Evolutionary conservation across 441 rosid species (phyloP).

Genomic region (Arabidopsis lyrata): DNA sequence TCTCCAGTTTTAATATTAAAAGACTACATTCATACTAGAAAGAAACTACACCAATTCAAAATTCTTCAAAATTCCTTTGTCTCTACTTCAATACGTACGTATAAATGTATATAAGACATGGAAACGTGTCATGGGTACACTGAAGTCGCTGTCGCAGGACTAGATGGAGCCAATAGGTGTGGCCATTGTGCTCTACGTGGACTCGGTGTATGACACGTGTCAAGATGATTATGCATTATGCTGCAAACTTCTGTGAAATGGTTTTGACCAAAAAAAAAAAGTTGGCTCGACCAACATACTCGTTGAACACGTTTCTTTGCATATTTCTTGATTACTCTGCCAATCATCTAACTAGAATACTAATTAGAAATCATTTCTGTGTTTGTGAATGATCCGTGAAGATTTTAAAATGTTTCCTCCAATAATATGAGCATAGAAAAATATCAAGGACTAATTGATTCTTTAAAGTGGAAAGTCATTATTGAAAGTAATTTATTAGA

Average conservation of each 20-base stretch:
- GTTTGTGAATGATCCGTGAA: background rate
- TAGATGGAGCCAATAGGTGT: conserved; percentile 13
- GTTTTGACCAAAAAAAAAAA: background rate
- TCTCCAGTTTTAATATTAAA: too few species aligned
- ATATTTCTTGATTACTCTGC: conserved; percentile 7
- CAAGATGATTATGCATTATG: conserved; percentile 26
- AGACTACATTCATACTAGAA: background rate
- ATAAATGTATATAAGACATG: background rate
- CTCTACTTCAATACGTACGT: background rate
- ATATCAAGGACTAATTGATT: background rate
- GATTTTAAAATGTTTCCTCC: background rate
- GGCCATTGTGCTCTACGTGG: conserved; percentile 19
- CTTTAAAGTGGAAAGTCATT: background rate
- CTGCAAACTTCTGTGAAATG: conserved; percentile 12
- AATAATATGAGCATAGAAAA: background rate
- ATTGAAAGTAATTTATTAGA: background rate
- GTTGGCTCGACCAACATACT: conserved; percentile 30
- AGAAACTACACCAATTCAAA: background rate
- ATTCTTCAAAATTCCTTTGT: too few species aligned
- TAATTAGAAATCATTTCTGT: background rate
- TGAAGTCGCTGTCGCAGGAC: conserved; percentile 1
- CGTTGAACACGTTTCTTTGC: conserved; percentile 33
- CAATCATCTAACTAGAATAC: background rate
- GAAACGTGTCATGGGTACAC: conserved; percentile 31
- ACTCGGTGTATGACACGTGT: conserved; percentile 28